Percentiles rank a stretch among this genome's conserved stretches.
Conservation (phyloP, 1,284 basidiomycete species). For the Somion occarium region DNA sequence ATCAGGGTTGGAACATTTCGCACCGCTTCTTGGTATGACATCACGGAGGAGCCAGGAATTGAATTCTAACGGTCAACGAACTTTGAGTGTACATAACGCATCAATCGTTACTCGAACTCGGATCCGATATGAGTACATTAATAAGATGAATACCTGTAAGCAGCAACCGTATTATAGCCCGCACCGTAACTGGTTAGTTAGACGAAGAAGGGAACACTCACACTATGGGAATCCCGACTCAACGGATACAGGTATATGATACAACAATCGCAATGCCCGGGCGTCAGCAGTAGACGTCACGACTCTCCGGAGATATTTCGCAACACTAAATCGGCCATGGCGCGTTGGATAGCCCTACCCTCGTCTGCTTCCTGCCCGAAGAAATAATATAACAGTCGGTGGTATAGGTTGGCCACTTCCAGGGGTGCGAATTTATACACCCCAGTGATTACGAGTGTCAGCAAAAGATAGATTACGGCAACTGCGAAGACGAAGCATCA, state of each 20-base stretch:
- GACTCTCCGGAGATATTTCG: too few species aligned
- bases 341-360: conserved; percentile 1
- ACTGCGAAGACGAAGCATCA: conserved; percentile 19
- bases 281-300: too few species aligned
- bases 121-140: too few species aligned
- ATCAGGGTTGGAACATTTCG: too few species aligned
- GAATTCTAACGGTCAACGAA: too few species aligned
- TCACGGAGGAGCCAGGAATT: too few species aligned
- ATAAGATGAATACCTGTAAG: neutral
- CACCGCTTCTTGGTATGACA: too few species aligned
- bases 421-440: conserved; percentile 32
- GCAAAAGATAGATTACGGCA: conserved; percentile 24
- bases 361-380: conserved; percentile 25
- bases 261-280: too few species aligned
- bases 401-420: conserved; percentile 25
- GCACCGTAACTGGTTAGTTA: neutral
- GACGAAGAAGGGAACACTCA: neutral
- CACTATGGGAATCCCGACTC: neutral
- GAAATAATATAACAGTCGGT: conserved; percentile 34
- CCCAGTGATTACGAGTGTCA: conserved; percentile 28
- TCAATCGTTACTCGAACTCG: too few species aligned
- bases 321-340: conserved; percentile 8
- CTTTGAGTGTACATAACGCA: too few species aligned
- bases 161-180: neutral
- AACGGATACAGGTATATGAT: neutral